Base-by-base conservation (phyloP, 768 basidiomycete genomes). In the Podaxis sp. region DNA sequence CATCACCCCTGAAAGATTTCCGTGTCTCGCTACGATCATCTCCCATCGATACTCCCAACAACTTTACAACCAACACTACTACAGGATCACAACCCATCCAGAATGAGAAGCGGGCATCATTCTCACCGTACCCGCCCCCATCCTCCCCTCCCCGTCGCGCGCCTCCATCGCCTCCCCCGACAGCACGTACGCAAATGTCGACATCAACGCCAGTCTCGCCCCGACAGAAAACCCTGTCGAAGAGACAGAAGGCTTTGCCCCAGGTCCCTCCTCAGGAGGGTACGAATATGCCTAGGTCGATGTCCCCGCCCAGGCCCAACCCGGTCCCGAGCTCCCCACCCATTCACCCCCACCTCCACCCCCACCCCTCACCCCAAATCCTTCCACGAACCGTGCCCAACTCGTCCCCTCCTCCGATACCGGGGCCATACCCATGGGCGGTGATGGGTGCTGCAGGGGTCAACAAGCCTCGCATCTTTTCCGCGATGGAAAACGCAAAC, bases 381-480 rank as follows among this genome's bases (percentile, higher is more conserved):
- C 36, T 51, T 50, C 42, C 65, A 61, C 27, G 37, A 11, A 54
- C 9, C 13, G 21, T 37, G 37, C 35, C 37, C 21, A 37, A 21
- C 36, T 13, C 35, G 21, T 21, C 32, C 35, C 55, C 67, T 14
- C 32, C 65, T 47, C 63, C 60, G n/a, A 57, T 66, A 16, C 62
- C 62, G 50, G 63, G 68, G 13, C 63, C 61, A 48, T 72, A 71
- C 58, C 59, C 69, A 3, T 46, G 67, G 18, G 71, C 66, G 54
- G 51, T 72, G 63, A 67, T 66, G 16, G 55, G 62, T 25, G 52
- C 64, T 1, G 11, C 28, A 25, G 9, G 57, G 59, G 76, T 74
- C 59, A 82, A 80, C 18, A 83, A 82, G 21, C 86, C 88, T 1
- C 75, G 85, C 23, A 89, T 90, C 35, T 89, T 89, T 59, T 70